phyloP scores from a whole-genome alignment of 108 stramenopile species.

The Cyclotella baltica region DNA sequence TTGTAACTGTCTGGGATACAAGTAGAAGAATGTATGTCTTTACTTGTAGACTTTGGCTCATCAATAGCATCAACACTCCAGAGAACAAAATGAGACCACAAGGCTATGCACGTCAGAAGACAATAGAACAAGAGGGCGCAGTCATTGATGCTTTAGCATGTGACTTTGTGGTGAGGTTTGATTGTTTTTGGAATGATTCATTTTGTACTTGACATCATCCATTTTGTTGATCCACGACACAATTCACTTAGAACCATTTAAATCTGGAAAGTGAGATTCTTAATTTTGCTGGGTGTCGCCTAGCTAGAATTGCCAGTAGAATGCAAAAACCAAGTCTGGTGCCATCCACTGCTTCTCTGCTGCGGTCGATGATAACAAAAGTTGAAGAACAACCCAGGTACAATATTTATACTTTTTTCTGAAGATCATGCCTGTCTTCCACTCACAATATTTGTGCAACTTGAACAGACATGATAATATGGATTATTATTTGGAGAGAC shows the following conservation, averaged over 20 bases:
- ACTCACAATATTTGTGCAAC: no score
- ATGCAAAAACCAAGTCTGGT: not conserved
- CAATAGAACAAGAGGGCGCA: conserved; percentile 35
- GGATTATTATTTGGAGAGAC: conserved; percentile 42
- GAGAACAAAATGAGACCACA: conserved; percentile 3
- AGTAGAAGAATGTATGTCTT: conserved; percentile 26
- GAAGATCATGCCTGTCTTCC: not conserved
- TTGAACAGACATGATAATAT: not conserved
- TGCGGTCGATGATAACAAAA: conserved; percentile 26
- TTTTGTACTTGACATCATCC: no score
- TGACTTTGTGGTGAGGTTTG: conserved; percentile 26
- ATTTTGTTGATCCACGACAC: no score
- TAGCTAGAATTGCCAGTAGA: conserved; percentile 18
- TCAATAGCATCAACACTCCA: conserved; percentile 10
- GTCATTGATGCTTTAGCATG: conserved; percentile 33
- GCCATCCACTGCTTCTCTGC: conserved; percentile 24
- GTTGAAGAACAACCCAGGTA: no score
- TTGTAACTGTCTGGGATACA: conserved; percentile 28
- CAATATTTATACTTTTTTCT: no score
- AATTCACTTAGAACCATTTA: conserved; percentile 7
- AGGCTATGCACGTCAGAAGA: not conserved
- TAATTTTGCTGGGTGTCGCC: conserved; percentile 37
- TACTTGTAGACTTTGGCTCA: conserved; percentile 42
- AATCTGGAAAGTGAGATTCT: conserved; percentile 34
- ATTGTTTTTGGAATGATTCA: no score